Percentiles rank a stretch among this genome's conserved stretches.
Evolutionary conservation across 2,329 filamentous ascomycete genomes (phyloP).

Genomic region (Orbilia blumenaviensis): DNA sequence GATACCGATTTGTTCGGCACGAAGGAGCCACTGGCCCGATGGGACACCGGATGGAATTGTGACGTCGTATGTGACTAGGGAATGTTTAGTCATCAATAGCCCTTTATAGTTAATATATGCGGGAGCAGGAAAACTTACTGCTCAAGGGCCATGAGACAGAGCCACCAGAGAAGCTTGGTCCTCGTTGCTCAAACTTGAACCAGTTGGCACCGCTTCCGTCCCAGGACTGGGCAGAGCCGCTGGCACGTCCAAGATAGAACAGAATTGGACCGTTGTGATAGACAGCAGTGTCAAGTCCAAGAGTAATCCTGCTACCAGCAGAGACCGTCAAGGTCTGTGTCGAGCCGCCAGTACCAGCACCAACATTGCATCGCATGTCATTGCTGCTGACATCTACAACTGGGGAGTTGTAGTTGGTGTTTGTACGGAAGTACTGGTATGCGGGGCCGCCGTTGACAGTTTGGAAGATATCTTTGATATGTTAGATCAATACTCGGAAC

Average conservation of each 20-base stretch:
- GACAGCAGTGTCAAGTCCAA: constrained; percentile 60
- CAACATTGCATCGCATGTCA: constrained; percentile 50
- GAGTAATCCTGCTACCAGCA: constrained; percentile 56
- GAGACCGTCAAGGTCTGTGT: constrained; percentile 59
- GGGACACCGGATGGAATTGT: constrained; percentile 58
- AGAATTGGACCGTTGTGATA: constrained; percentile 61
- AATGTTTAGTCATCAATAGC: neutral
- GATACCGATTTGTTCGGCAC: constrained; percentile 60
- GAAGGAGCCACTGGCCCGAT: constrained; percentile 60
- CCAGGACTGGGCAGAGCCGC: constrained; percentile 58
- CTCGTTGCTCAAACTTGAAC: constrained; percentile 49
- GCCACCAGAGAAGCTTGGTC: constrained; percentile 31
- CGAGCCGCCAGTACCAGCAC: constrained; percentile 33
- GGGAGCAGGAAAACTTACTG: neutral
- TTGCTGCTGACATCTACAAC: constrained; percentile 40
- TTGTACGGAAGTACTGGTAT: constrained; percentile 62
- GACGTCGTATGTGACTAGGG: constrained; percentile 51
- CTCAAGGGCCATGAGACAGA: constrained; percentile 29
- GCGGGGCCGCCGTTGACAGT: constrained; percentile 52
- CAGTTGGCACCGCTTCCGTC: constrained; percentile 59
- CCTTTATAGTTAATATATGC: neutral
- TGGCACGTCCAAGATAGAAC: constrained; percentile 60
- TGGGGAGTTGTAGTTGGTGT: constrained; percentile 62
- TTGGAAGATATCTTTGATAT: constrained; percentile 35
- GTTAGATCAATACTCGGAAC: neutral